Base-by-base conservation (phyloP, 2,329 filamentous ascomycete genomes). In the Ophiocordyceps camponoti-floridani region DNA sequence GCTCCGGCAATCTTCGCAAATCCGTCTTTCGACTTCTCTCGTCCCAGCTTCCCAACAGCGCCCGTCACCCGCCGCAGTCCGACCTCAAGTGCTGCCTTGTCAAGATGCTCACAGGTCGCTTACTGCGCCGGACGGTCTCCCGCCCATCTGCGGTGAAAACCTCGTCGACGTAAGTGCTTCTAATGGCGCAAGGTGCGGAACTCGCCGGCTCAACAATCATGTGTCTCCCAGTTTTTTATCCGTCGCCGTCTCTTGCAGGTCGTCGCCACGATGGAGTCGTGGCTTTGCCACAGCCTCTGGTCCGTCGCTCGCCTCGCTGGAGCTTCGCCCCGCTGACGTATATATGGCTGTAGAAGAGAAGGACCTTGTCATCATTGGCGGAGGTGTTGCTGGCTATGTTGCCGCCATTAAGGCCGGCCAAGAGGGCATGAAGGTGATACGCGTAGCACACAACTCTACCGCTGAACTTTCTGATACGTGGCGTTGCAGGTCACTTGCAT, bases 351-450 rank as follows among this genome's bases (percentile, higher is more conserved):
- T 63, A 86, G 86, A 88, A 65, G 86, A 95, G 65, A 93, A 94
- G 67, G 91, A 98, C 65, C 74, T 98, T 46, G 82, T 98, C 60
- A 88, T 98, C 67, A 94, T 98, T 60, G 91, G 91, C 59, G 91
- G 91, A 64, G 91, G 91, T 70, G 91, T 96, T 58, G 91, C 89
- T 56, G 91, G 91, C 61, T 98, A 98, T 69, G 91, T 98, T 58
- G 89, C 91, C 53, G 91, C 91, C 57, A 98, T 98, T 73, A 98
- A 96, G 72, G 91, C 91, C 58, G 91, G 88, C 48, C 91, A 98
- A 67, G 86, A 94, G 63, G 91, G 91, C 58, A 66, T 98, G 63
- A 96, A 95, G 79, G 88, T 93, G 70, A 37, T 23, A 5, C 23
- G 23, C 23, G 27, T 10, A 11, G 18, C 19, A 13, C 2, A 14